Evolutionary conservation across 1,139 yeast species (phyloP).

Genomic region (Blastobotrys niveus): DNA sequence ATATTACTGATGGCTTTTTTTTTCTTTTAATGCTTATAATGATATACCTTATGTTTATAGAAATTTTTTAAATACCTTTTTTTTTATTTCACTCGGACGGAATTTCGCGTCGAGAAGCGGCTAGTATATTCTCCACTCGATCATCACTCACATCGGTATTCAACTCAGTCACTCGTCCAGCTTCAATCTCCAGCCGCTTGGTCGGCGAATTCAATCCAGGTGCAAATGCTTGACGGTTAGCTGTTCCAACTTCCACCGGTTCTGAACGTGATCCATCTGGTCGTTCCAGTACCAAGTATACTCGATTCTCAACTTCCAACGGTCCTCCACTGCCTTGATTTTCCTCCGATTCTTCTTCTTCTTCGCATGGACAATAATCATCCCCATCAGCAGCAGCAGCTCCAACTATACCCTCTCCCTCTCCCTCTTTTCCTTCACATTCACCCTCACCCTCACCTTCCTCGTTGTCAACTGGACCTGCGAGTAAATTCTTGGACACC

Average conservation of each 20-base stretch:
- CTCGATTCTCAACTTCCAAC: slow-evolving; percentile 22
- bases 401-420: no score
- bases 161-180: slow-evolving; percentile 1
- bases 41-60: no score
- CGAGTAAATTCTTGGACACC: slow-evolving; percentile 18
- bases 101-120: no score
- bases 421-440: background rate
- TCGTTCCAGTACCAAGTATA: slow-evolving; percentile 13
- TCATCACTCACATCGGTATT: background rate
- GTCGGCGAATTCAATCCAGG: slow-evolving; percentile 2
- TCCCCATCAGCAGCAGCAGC: no score
- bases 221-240: slow-evolving; percentile 6
- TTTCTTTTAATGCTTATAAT: no score
- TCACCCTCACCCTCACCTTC: background rate
- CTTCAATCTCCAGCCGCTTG: slow-evolving; percentile 3
- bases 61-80: no score
- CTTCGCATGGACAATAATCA: no score
- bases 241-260: background rate
- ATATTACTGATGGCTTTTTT: no score
- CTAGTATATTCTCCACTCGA: no score
- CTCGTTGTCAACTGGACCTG: background rate
- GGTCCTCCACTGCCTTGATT: no score
- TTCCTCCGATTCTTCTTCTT: background rate
- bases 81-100: no score
- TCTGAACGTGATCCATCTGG: slow-evolving; percentile 8